A percentile compares a stretch with the other conserved stretches of the same genome.
Evolutionary conservation across 2,329 filamentous ascomycete species (phyloP).

Genomic region (Paecilomyces dactylethromorphus): DNA sequence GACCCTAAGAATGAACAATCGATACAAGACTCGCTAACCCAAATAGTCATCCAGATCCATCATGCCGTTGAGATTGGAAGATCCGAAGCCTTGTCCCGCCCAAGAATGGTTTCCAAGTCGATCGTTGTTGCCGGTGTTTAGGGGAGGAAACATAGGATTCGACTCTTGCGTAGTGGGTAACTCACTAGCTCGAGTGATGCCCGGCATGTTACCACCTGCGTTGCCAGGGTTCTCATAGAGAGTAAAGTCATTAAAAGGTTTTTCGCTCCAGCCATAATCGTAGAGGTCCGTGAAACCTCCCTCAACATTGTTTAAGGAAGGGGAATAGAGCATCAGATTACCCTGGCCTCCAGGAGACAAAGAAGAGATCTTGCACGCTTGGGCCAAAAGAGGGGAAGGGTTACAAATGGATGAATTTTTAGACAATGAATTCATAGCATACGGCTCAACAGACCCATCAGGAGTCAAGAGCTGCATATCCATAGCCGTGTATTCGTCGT

Average conservation of each 20-base stretch:
- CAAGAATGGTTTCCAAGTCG: constrained; percentile 11
- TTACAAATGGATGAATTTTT: constrained; percentile 11
- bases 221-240: constrained; percentile 13
- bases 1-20: background rate
- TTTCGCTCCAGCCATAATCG: constrained; percentile 9
- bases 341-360: constrained; percentile 20
- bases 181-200: constrained; percentile 3
- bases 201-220: constrained; percentile 2
- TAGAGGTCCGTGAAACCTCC: constrained; percentile 16
- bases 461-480: constrained; percentile 18
- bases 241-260: constrained; percentile 18
- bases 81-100: constrained; percentile 3
- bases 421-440: constrained; percentile 11
- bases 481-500: constrained; percentile 19
- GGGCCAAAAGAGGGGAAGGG: constrained; percentile 6
- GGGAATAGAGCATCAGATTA: constrained; percentile 23
- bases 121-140: constrained; percentile 7
- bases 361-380: constrained; percentile 10
- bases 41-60: background rate
- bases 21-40: background rate
- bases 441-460: constrained; percentile 6
- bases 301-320: constrained; percentile 14
- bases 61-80: background rate
- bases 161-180: constrained; percentile 3
- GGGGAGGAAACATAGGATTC: constrained; percentile 16